These are phyloP conservation scores for Phytophthora pluvialis DNA, from an alignment of 352 stramenopile species.

Conservation along the genomic window DNA sequence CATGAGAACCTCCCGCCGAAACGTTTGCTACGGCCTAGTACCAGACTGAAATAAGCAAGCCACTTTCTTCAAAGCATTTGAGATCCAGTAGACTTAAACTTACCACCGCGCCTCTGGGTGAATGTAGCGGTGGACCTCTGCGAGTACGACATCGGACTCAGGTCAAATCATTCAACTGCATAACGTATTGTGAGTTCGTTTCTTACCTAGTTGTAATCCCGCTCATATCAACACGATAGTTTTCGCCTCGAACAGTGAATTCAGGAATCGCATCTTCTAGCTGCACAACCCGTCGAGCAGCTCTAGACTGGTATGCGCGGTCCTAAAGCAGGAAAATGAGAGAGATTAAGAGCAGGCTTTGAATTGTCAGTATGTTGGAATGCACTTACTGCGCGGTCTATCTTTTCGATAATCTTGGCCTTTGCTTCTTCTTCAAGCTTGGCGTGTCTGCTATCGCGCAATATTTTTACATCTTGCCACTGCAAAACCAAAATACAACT, in stretches of 20 bases:
- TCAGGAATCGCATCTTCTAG: conserved; percentile 64
- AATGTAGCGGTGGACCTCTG: conserved; percentile 69
- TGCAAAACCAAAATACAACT: conserved; percentile 13
- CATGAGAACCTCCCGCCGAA: conserved; percentile 83
- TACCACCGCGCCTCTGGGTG: conserved; percentile 61
- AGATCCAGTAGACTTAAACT: conserved; percentile 2
- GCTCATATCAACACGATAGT: conserved; percentile 69
- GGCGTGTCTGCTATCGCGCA: conserved; percentile 39
- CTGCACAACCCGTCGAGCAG: conserved; percentile 58
- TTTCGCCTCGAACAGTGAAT: conserved; percentile 64
- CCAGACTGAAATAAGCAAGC: not conserved
- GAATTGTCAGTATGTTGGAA: not conserved
- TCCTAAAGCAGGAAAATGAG: conserved; percentile 37
- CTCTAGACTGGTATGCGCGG: conserved; percentile 53
- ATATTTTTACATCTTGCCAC: conserved; percentile 53
- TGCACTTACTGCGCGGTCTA: conserved; percentile 39
- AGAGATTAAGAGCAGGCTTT: not conserved
- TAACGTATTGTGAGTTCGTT: too few species aligned
- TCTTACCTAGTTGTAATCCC: conserved; percentile 79
- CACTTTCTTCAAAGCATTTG: not conserved
- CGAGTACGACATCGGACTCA: not conserved
- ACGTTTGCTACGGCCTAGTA: conserved; percentile 68
- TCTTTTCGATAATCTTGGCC: conserved; percentile 44
- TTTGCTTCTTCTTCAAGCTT: conserved; percentile 38
- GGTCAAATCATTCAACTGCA: not conserved